phyloP scores from a whole-genome alignment of 129 eudicot species.

The Silybum marianum region DNA sequence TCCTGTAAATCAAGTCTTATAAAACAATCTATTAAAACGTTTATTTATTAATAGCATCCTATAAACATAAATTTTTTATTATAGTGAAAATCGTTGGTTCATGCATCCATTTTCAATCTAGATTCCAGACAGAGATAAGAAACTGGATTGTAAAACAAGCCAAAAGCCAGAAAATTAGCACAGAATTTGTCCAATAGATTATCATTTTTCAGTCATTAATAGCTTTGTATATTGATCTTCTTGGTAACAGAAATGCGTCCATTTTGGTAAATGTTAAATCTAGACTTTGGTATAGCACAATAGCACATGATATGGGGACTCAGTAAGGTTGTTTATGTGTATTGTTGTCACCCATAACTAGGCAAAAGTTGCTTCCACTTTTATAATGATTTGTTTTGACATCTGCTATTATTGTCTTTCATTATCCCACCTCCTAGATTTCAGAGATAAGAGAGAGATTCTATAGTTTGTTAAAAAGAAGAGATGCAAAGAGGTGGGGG shows the following conservation, averaged over 20 bases:
- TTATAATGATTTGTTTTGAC: constrained; percentile 28
- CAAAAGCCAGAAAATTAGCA: constrained; percentile 19
- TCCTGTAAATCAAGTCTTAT: no score
- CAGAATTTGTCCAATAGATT: constrained; percentile 11
- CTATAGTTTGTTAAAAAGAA: constrained; percentile 29
- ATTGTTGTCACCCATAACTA: constrained; percentile 62
- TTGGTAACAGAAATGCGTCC: constrained; percentile 39
- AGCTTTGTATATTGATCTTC: constrained; percentile 20
- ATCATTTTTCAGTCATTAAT: background rate
- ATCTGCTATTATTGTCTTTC: constrained; percentile 45
- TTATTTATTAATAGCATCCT: no score
- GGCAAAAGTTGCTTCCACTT: constrained; percentile 45
- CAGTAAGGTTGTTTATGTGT: constrained; percentile 33
- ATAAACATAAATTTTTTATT: no score
- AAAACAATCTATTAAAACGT: no score
- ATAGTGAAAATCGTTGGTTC: constrained; percentile 14
- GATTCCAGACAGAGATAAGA: constrained; percentile 25
- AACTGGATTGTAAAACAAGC: constrained; percentile 18
- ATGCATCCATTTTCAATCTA: constrained; percentile 28
- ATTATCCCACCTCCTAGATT: constrained; percentile 34
- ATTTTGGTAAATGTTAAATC: constrained; percentile 38
- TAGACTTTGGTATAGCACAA: constrained; percentile 32
- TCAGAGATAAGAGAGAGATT: constrained; percentile 30
- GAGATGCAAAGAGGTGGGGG: constrained; percentile 35
- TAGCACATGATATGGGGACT: constrained; percentile 75